Evolutionary conservation across 2,329 filamentous ascomycete species (phyloP), one percentile per base, ranked within the genome.

Genomic region (Aspergillus hortae): DNA sequence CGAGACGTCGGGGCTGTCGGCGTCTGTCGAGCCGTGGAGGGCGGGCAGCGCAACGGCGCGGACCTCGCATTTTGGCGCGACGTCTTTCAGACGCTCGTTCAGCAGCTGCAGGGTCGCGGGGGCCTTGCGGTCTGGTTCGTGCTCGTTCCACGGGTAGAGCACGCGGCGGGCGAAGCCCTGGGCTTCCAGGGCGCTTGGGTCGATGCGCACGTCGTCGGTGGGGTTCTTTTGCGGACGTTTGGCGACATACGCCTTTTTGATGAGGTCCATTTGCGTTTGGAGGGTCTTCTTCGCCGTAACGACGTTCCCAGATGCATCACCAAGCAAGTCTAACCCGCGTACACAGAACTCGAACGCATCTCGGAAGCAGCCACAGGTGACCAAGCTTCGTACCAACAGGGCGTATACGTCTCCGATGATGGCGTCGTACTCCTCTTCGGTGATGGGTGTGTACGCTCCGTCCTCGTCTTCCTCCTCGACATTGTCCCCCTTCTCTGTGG

Each of bases 31-130:
- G 4, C 45, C 77, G 10, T 85, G 75, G 21, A 97, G 74, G 0
- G 89, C 76, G 1, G 92, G 94, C 4, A 99, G 74, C 30, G 86
- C 81, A 0, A 90, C 85, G 3, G 87, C 86, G 52, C 84, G 82
- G 27, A 95, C 88, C 57, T 89, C 88, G 55, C 92, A 89, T 64
- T 90, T 92, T 1, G 90, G 88, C 1, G 91, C 90, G 50, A 90
- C 84, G 2, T 74, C 70, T 23, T 77, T 73, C 59, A 96, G 78
- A 58, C 87, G 78, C 19, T 76, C 70, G 65, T 97, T 97, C 42
- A 97, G 75, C 46, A 86, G 79, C 0, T 79, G 71, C 21, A 97
- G 74, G 6, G 73, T 77, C 41, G 79, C 75, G 3, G 76, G 64
- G 0, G 77, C 75, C 52, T 80, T 79, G 40, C 84, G 75, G 60